Percentiles rank a stretch among this genome's conserved stretches.
Conservation (phyloP, 2,329 filamentous ascomycete genomes). For the Blastomyces parvus region DNA sequence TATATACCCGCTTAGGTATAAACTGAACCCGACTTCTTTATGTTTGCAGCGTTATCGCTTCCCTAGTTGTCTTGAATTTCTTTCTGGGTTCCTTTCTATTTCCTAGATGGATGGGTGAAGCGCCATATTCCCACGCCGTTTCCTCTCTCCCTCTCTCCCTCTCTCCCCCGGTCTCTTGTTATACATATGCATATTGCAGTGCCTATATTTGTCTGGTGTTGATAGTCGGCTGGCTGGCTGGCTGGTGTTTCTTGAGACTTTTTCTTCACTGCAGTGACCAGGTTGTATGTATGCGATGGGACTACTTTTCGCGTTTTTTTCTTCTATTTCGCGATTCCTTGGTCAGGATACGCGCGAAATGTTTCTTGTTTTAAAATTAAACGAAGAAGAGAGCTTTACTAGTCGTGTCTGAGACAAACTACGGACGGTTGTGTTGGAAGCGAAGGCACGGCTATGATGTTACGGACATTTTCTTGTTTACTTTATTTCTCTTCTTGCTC, state of each 20-base stretch:
- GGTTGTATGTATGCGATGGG: background rate
- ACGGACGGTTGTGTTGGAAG: background rate
- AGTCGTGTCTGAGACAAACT: background rate
- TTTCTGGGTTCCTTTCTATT: background rate
- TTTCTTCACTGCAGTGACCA: background rate
- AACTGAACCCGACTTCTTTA: background rate
- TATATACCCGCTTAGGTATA: slow-evolving; percentile 7
- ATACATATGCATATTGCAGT: background rate
- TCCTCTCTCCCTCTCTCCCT: background rate
- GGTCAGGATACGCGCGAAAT: background rate
- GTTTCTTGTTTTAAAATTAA: too few relatives aligned
- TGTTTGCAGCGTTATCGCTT: background rate
- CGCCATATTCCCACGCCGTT: too few relatives aligned
- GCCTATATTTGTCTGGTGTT: background rate
- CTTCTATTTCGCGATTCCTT: background rate
- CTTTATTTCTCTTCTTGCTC: background rate
- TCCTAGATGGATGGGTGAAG: background rate
- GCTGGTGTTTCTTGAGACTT: background rate
- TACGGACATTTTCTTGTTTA: background rate
- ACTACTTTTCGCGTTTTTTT: background rate
- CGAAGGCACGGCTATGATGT: background rate
- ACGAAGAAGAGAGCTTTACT: background rate
- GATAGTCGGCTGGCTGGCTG: background rate
- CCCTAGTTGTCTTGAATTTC: background rate
- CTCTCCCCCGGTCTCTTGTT: too few relatives aligned